Percentiles rank a stretch among this genome's conserved stretches.
phyloP scores from a whole-genome alignment of 179 eudicot genomes.

The Monotropa hypopitys region DNA sequence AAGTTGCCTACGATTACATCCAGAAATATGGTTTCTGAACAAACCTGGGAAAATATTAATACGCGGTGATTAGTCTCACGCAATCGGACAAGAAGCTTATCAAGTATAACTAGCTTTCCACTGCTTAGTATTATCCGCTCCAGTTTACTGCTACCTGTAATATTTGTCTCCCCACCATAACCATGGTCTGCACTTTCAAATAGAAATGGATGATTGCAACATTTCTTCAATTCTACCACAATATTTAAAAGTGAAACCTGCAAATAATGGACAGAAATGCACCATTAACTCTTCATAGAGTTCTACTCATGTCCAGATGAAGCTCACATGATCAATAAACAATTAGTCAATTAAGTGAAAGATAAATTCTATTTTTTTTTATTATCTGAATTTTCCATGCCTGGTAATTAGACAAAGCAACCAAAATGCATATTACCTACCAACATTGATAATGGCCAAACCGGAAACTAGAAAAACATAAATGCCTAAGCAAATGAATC shows the following conservation, averaged over 20 bases:
- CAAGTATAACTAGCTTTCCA: slow-evolving; percentile 92
- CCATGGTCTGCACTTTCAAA: slow-evolving; percentile 99
- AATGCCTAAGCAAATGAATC: not conserved
- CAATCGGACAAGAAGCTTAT: slow-evolving; percentile 79
- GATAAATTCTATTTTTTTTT: not conserved
- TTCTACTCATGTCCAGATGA: not conserved
- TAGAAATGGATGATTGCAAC: slow-evolving; percentile 98
- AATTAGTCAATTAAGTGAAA: not conserved
- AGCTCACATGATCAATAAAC: slow-evolving; percentile 2
- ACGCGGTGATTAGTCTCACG: slow-evolving; percentile 98
- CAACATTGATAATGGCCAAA: not conserved
- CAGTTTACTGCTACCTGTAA: slow-evolving; percentile 70
- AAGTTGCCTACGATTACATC: not conserved
- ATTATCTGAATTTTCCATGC: not conserved
- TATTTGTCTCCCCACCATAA: slow-evolving; percentile 79
- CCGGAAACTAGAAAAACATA: not conserved
- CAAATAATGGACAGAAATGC: slow-evolving; percentile 9
- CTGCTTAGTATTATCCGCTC: slow-evolving; percentile 85
- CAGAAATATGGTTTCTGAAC: slow-evolving; percentile 3
- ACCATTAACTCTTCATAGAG: not conserved
- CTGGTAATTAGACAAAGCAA: not conserved
- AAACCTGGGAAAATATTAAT: slow-evolving; percentile 93
- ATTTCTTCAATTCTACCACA: slow-evolving; percentile 99
- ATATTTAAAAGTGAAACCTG: slow-evolving; percentile 97
- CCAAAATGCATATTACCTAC: not conserved